These are phyloP conservation scores for Smallanthus sonchifolius DNA, from an alignment of 129 eudicot genomes.

Conservation along the genomic window DNA sequence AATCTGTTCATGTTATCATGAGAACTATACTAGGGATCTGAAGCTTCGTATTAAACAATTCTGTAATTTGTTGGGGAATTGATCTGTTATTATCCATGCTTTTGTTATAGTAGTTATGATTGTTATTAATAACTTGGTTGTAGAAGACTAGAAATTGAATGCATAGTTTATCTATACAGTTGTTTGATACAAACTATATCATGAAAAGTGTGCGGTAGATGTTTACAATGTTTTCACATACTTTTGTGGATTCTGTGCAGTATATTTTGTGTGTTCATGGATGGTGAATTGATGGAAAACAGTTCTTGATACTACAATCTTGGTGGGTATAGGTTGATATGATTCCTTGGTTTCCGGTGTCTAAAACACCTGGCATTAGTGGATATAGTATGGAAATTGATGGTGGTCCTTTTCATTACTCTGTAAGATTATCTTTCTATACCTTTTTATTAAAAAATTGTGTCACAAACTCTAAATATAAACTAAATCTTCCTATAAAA, in stretches of 20 bases:
- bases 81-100: too few species aligned
- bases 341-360: slow-evolving; percentile 37
- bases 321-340: slow-evolving; percentile 51
- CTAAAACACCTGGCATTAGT: slow-evolving; percentile 45
- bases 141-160: too few species aligned
- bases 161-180: too few species aligned
- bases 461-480: too few species aligned
- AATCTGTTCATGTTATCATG: too few species aligned
- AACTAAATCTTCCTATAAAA: too few species aligned
- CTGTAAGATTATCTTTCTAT: slow-evolving; percentile 35
- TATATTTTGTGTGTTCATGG: slow-evolving; percentile 63
- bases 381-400: slow-evolving; percentile 78
- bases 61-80: too few species aligned
- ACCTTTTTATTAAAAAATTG: too few species aligned
- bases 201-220: not conserved
- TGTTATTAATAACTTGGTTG: not conserved
- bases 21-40: too few species aligned
- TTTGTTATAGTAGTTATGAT: too few species aligned
- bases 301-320: slow-evolving; percentile 46
- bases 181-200: not conserved
- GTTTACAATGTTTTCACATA: slow-evolving; percentile 8
- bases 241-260: slow-evolving; percentile 43
- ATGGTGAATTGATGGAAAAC: slow-evolving; percentile 60
- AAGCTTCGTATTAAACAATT: too few species aligned
- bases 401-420: slow-evolving; percentile 46